Evolutionary conservation across 2,329 filamentous ascomycete genomes (phyloP), one percentile per base, ranked within the genome.

Genomic region (Nectriaceae sp.): DNA sequence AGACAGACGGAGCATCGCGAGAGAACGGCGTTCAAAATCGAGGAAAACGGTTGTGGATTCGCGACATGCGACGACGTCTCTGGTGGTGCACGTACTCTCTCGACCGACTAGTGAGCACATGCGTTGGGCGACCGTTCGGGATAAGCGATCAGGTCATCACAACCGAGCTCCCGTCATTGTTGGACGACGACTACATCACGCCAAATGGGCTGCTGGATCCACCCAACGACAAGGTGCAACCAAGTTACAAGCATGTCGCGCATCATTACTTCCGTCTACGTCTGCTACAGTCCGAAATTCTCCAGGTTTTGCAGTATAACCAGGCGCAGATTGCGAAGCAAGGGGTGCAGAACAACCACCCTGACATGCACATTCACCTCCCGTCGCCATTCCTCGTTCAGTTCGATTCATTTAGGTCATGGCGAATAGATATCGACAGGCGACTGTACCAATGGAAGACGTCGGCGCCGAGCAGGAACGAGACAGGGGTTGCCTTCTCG

Each of bases 51-150:
- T 84, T 96, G 68, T 97, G 90, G 80, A 79, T 90, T 33, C 84
- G 93, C 44, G 94, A 97, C 67, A 79, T 96, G 54, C 84, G 91
- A 43, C 81, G 93, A 47, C 82, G 93, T 24, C 76, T 97, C 13
- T 97, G 92, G 91, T 97, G 94, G 93, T 96, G 91, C 71, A 92
- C 92, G 2, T 97, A 97, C 70, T 93, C 90, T 4, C 84, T 97
- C 46, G 93, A 97, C 69, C 83, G 93, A n/a, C 83, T 97, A 4
- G 93, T 97, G 42, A 94, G 90, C 63, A 92, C 90, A 19, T 97
- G 92, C 60, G 93, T 97, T 21, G 93, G 93, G 31, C 80, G 93
- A 46, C 94, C 93, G 5, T 95, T 97, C 63, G 92, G 93, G 22
- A 90, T 97, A 54, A 92, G 88, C n/a, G 94, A 97, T 71, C 89